phyloP scores from a whole-genome alignment of 257 asterid species.

The Przewalskia tangutica region DNA sequence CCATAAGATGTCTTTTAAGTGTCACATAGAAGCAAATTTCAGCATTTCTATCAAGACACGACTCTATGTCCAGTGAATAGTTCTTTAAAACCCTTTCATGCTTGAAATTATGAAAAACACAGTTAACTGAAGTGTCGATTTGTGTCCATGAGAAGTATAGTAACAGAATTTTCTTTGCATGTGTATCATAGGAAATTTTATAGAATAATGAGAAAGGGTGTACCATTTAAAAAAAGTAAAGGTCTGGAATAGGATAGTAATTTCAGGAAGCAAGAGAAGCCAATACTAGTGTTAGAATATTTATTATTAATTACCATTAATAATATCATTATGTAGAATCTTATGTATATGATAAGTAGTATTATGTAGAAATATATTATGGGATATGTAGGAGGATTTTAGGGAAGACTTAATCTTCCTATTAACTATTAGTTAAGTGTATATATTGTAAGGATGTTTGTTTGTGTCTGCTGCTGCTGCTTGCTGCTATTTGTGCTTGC shows the following conservation, averaged over 20 bases:
- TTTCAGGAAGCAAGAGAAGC: background rate
- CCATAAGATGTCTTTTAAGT: background rate
- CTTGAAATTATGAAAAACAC: background rate
- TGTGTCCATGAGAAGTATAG: background rate
- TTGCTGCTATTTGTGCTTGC: too few relatives aligned
- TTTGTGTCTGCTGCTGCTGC: too few relatives aligned
- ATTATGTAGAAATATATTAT: too few relatives aligned
- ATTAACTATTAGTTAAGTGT: too few relatives aligned
- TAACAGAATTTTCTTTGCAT: background rate
- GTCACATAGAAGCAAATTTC: background rate
- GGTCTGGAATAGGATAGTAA: background rate
- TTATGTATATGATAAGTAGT: too few relatives aligned
- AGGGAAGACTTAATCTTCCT: too few relatives aligned
- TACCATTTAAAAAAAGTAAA: background rate
- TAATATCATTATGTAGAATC: too few relatives aligned
- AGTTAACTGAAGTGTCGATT: background rate
- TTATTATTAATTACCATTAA: too few relatives aligned
- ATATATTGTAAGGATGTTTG: too few relatives aligned
- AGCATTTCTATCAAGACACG: background rate
- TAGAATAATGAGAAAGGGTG: background rate
- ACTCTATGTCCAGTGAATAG: background rate
- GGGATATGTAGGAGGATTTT: too few relatives aligned
- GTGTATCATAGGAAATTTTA: background rate
- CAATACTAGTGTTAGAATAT: background rate
- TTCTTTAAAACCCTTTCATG: background rate